Evolutionary conservation across 2,329 filamentous ascomycete genomes (phyloP).

Genomic region (Juglanconis oblonga): DNA sequence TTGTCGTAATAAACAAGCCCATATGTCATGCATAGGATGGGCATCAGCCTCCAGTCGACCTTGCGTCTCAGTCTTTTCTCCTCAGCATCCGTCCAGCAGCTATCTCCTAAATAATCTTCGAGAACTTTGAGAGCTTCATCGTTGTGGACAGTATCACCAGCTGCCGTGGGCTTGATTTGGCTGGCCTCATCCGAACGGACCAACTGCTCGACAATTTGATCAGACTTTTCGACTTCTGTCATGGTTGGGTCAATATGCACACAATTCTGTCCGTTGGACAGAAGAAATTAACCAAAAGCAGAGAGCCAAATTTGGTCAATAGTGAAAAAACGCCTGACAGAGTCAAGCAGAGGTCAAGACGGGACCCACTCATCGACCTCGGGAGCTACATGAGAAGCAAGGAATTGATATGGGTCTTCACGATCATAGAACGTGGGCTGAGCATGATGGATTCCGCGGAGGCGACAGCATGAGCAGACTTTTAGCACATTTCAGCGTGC

Average conservation of each 20-base stretch:
- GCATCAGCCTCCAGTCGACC: constrained; percentile 41
- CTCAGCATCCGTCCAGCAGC: constrained; percentile 39
- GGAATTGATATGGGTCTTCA: not conserved
- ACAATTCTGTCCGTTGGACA: not conserved
- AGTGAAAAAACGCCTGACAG: not conserved
- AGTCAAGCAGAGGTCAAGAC: not conserved
- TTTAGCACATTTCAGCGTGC: too few relatives aligned
- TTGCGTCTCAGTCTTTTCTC: constrained; percentile 40
- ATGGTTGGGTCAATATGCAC: not conserved
- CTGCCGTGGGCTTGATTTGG: constrained; percentile 12
- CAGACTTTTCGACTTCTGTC: constrained; percentile 19
- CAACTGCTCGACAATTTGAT: constrained; percentile 19
- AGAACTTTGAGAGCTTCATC: constrained; percentile 41
- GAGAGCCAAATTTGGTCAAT: not conserved
- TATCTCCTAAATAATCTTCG: constrained; percentile 37
- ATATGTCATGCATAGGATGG: constrained; percentile 44
- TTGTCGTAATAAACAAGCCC: constrained; percentile 49
- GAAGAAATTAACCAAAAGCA: not conserved
- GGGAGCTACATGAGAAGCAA: not conserved
- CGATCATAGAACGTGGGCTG: not conserved
- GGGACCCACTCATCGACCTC: too few relatives aligned
- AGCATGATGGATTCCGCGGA: too few relatives aligned
- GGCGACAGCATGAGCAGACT: too few relatives aligned
- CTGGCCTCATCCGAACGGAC: not conserved
- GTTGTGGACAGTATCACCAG: constrained; percentile 32